A percentile compares a stretch with the other conserved stretches of the same genome.
Conservation (phyloP, 1,139 yeast species). For the Hyphopichia buzzinii region DNA sequence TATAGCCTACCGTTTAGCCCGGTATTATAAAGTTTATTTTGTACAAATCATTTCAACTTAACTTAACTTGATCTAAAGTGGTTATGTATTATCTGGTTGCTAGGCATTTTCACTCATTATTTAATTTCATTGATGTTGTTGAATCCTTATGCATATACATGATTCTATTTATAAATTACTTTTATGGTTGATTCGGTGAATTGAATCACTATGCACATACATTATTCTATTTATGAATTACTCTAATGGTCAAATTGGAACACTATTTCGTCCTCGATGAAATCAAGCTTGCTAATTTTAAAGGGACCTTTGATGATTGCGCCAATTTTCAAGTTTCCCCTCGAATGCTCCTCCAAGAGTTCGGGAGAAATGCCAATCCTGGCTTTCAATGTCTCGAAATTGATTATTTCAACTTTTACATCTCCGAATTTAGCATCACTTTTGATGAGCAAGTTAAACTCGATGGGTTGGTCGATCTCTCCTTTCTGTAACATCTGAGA, state of each 20-base stretch:
- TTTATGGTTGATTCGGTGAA: too few relatives aligned
- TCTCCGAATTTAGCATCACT: slow-evolving; percentile 28
- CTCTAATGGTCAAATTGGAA: slow-evolving; percentile 11
- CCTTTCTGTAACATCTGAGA: slow-evolving; percentile 15
- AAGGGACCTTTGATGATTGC: slow-evolving; percentile 18
- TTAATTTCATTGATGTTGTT: too few relatives aligned
- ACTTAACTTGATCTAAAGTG: too few relatives aligned
- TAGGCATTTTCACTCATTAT: too few relatives aligned
- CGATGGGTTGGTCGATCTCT: slow-evolving; percentile 17
- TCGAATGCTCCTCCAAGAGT: slow-evolving; percentile 18
- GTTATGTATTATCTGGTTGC: too few relatives aligned
- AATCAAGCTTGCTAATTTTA: slow-evolving; percentile 26
- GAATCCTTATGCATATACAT: too few relatives aligned
- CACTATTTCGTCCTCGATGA: slow-evolving; percentile 30
- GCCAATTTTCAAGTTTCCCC: slow-evolving; percentile 23
- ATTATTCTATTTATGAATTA: too few relatives aligned
- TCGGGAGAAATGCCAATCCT: slow-evolving; percentile 21
- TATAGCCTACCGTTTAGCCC: too few relatives aligned
- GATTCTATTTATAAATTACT: too few relatives aligned
- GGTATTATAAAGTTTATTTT: too few relatives aligned
- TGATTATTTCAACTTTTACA: slow-evolving; percentile 25
- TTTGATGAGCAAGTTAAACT: slow-evolving; percentile 24
- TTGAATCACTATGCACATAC: too few relatives aligned
- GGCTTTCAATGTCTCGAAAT: slow-evolving; percentile 24
- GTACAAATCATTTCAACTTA: too few relatives aligned